Evolutionary conservation across 148 eudicot genomes (phyloP), one percentile per base, ranked within the genome.

Genomic region (Vaccinium corymbosum): DNA sequence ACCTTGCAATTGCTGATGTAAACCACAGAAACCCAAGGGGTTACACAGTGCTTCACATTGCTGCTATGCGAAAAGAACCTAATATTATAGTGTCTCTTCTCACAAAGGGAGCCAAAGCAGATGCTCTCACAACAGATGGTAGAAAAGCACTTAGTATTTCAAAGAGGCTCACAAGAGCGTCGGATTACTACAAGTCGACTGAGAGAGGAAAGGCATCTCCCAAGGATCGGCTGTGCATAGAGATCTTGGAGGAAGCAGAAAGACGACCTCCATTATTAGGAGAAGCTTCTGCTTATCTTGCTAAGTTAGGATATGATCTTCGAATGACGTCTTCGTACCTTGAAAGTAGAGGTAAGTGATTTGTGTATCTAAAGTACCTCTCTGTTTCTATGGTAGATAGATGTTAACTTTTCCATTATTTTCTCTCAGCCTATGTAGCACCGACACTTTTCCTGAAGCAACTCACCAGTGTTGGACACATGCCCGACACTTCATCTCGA

Each of bases 1-100:
- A 94, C 84, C 91, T 94, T 49, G 90, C 90, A 27, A 87, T 90
- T 82, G 97, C 97, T 32, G 95, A 94, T 90, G 94, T 96, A 57
- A 96, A 92, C 86, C 89, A 52, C 71, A 86, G 70, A 72, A 91
- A 91, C 86, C 87, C 73, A 53, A 90, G 98, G 85, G 94, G 94
- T 4, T 88, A 92, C 80, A 90, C 97, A 15, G 98, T 93, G 50
- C 92, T 96, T n/a, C 98, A 96, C 89, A 87, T 94, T 85, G 97
- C 98, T 81, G 98, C 98, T 73, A 91, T 90, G 91, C 88, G 98
- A 80, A 96, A 92, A 85, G 98, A 96, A 81, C 98, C 98, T 17
- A 91, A 88, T 73, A 96, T 96, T 83, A 90, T 96, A 76, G 91
- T 94, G 50, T 91, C 97, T 51, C 94, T 96, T 42, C 84, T 96